These are phyloP conservation scores for Fistulinella prunicolor DNA, from an alignment of 768 basidiomycete genomes.

Conservation along the genomic window DNA sequence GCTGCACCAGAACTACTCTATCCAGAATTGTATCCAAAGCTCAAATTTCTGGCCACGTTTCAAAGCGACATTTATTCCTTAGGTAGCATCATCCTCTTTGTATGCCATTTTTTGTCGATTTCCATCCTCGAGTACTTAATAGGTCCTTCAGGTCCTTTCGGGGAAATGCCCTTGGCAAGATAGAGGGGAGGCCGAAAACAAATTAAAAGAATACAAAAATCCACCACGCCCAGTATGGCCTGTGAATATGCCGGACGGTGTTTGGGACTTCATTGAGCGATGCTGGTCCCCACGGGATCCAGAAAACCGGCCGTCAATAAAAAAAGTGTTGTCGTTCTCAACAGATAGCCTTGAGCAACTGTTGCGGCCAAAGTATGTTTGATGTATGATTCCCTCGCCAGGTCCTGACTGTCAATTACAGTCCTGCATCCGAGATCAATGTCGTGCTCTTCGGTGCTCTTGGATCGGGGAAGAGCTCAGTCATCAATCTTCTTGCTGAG, in stretches of 20 bases:
- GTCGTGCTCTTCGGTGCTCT: constrained; percentile 16
- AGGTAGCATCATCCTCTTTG: too few species aligned
- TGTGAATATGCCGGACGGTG: not conserved
- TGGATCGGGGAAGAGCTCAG: constrained; percentile 19
- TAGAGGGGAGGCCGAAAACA: not conserved
- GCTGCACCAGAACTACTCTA: too few species aligned
- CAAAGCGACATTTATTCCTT: too few species aligned
- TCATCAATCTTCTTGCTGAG: too few species aligned
- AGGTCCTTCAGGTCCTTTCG: constrained; percentile 8
- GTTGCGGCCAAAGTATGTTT: not conserved
- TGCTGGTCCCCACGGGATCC: constrained; percentile 6
- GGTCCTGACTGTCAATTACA: not conserved
- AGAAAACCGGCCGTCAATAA: not conserved
- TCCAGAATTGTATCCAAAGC: too few species aligned
- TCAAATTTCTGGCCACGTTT: too few species aligned
- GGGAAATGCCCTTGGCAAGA: not conserved
- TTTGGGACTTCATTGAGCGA: constrained; percentile 1
- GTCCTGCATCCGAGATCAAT: constrained; percentile 1
- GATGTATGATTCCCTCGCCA: not conserved
- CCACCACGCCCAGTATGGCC: constrained; percentile 1
- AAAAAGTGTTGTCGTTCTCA: not conserved
- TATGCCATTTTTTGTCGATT: too few species aligned
- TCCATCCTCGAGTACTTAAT: too few species aligned
- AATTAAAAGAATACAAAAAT: not conserved
- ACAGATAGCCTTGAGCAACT: not conserved